These are phyloP conservation scores for Trametes hirsuta DNA, from an alignment of 1,284 basidiomycete genomes.

Conservation along the genomic window DNA sequence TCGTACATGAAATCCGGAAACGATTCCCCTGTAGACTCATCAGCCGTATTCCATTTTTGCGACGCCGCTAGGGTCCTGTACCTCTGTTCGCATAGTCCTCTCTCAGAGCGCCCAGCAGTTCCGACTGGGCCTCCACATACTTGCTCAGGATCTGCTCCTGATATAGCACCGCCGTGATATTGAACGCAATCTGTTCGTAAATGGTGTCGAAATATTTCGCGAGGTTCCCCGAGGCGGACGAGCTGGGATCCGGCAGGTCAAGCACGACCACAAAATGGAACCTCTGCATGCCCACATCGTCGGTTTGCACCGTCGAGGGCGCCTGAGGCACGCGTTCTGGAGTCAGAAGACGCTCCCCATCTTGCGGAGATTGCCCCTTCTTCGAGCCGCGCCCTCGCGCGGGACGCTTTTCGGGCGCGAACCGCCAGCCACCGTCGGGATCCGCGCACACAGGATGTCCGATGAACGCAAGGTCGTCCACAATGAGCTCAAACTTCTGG, in stretches of 20 bases:
- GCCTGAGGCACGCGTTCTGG: constrained; percentile 23
- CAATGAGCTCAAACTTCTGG: constrained; percentile 91
- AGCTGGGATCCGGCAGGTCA: constrained; percentile 88
- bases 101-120: constrained; percentile 65
- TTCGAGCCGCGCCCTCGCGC: constrained; percentile 56
- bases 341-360: constrained; percentile 27
- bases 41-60: no score
- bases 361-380: constrained; percentile 37
- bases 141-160: constrained; percentile 85
- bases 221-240: constrained; percentile 74
- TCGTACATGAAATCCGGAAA: constrained; percentile 58
- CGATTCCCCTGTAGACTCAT: constrained; percentile 47
- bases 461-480: constrained; percentile 93
- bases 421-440: constrained; percentile 73
- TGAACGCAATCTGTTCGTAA: constrained; percentile 88
- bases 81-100: constrained; percentile 70
- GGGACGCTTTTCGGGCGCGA: constrained; percentile 58
- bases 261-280: constrained; percentile 91
- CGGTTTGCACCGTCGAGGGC: not conserved
- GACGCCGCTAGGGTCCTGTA: constrained; percentile 32
- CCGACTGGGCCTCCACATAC: constrained; percentile 82
- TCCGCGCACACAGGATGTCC: constrained; percentile 92
- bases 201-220: constrained; percentile 81
- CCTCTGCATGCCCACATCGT: constrained; percentile 65
- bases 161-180: constrained; percentile 85